Conservation (phyloP, 768 basidiomycete genomes). For the Macrolepiota albuminosa region DNA sequence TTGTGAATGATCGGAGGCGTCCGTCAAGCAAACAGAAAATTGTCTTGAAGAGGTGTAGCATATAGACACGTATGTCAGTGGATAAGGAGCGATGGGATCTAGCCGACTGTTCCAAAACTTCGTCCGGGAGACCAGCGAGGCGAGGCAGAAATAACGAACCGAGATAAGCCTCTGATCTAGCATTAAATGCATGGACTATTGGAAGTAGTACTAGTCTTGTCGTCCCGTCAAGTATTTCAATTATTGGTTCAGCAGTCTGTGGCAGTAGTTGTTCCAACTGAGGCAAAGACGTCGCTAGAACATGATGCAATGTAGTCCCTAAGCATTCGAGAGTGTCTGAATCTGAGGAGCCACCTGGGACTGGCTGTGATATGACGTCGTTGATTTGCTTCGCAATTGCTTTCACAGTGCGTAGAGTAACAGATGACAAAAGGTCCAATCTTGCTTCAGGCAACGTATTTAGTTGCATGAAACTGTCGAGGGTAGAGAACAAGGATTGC, state of each 20-base stretch:
- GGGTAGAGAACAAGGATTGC: conserved; percentile 20
- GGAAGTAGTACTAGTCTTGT: conserved; percentile 13
- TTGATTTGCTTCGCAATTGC: conserved; percentile 17
- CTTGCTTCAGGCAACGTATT: conserved; percentile 21
- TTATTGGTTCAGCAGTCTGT: conserved; percentile 7
- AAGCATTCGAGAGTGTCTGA: conserved; percentile 18
- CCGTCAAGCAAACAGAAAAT: conserved; percentile 15
- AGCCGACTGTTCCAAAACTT: conserved; percentile 6
- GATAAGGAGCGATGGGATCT: conserved; percentile 5
- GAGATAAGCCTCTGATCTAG: conserved; percentile 13
- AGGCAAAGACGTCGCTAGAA: conserved; percentile 16
- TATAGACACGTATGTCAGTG: conserved; percentile 23
- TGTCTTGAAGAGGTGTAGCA: conserved; percentile 23
- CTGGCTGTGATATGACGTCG: conserved; percentile 5
- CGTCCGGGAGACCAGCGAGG: conserved; percentile 3
- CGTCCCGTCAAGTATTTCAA: conserved; percentile 13
- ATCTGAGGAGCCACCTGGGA: conserved; percentile 7
- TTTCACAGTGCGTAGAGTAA: conserved; percentile 25
- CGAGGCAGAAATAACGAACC: conserved; percentile 9
- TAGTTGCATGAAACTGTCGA: conserved; percentile 27
- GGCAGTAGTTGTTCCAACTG: conserved; percentile 9
- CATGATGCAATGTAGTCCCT: conserved; percentile 11
- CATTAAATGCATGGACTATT: conserved; percentile 12
- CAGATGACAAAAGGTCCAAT: conserved; percentile 22
- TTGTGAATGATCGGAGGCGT: conserved; percentile 5